Conservation (phyloP, 2,329 filamentous ascomycete genomes). For the Lecanosticta acicola region DNA sequence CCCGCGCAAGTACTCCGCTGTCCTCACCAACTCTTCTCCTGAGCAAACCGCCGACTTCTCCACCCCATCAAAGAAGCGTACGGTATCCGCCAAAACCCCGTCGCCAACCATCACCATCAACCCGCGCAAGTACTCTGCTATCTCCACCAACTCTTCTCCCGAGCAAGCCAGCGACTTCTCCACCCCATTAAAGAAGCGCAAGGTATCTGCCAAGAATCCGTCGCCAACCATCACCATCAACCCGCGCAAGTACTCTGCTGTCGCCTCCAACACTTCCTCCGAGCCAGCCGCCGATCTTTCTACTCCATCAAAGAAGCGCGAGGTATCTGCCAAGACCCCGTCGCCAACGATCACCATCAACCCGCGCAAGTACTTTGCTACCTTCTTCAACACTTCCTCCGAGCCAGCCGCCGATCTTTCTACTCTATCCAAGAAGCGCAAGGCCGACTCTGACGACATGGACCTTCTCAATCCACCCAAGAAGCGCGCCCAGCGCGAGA, state of each 20-base stretch:
- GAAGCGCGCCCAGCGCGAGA: background rate
- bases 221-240: background rate
- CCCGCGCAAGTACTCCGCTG: background rate
- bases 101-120: background rate
- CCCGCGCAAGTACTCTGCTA: background rate
- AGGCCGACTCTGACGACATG: background rate
- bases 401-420: background rate
- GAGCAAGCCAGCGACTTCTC: no score
- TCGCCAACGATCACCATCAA: background rate
- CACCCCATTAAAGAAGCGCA: background rate
- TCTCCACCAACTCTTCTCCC: no score
- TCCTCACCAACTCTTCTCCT: no score
- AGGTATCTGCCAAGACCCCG: background rate
- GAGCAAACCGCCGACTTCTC: no score
- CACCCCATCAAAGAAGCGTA: background rate
- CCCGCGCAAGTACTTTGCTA: no score
- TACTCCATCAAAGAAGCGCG: background rate
- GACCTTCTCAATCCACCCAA: background rate
- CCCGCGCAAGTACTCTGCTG: no score
- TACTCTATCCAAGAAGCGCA: background rate
- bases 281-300: background rate
- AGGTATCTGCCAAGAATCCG: background rate
- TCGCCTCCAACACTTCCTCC: background rate
- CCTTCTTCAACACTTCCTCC: background rate
- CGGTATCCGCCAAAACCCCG: background rate